Conservation (phyloP, 352 stramenopile species). For the Globisporangium uncinulatum region DNA sequence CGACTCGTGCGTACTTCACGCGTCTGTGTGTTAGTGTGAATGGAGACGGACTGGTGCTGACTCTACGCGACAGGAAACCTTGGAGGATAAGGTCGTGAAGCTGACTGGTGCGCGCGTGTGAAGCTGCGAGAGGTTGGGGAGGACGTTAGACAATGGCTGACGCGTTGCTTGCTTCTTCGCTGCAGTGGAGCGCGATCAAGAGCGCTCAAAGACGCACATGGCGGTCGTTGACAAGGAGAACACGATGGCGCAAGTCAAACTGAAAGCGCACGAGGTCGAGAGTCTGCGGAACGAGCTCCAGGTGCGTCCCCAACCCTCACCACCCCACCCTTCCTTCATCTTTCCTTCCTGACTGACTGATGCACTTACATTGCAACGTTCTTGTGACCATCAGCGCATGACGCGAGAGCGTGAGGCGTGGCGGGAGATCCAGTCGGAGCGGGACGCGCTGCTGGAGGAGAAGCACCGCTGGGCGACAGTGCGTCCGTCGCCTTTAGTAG, state of each 20-base stretch:
- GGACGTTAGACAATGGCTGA: not conserved
- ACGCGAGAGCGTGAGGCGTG: conserved; percentile 70
- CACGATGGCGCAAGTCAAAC: conserved; percentile 26
- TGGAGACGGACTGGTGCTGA: conserved; percentile 1
- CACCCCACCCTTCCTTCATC: too few relatives aligned
- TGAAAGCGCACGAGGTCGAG: conserved; percentile 46
- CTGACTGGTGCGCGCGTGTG: conserved; percentile 32
- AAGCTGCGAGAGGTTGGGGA: not conserved
- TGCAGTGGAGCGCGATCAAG: conserved; percentile 70
- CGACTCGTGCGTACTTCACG: conserved; percentile 39
- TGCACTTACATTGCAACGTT: not conserved
- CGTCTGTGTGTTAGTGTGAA: not conserved
- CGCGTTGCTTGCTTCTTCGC: not conserved
- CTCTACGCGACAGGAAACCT: conserved; percentile 38
- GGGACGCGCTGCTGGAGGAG: conserved; percentile 71
- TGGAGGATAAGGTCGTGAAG: conserved; percentile 63
- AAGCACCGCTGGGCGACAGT: conserved; percentile 85
- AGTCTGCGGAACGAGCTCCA: conserved; percentile 47
- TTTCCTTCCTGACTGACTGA: too few relatives aligned
- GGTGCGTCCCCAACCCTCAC: conserved; percentile 8
- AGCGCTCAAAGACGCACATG: conserved; percentile 58
- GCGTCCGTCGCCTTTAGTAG: not conserved
- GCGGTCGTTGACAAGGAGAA: conserved; percentile 67
- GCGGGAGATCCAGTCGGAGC: conserved; percentile 72
- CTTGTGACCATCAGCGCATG: conserved; percentile 32